phyloP scores from a whole-genome alignment of 345 rosid species.

The Citrus glauca region DNA sequence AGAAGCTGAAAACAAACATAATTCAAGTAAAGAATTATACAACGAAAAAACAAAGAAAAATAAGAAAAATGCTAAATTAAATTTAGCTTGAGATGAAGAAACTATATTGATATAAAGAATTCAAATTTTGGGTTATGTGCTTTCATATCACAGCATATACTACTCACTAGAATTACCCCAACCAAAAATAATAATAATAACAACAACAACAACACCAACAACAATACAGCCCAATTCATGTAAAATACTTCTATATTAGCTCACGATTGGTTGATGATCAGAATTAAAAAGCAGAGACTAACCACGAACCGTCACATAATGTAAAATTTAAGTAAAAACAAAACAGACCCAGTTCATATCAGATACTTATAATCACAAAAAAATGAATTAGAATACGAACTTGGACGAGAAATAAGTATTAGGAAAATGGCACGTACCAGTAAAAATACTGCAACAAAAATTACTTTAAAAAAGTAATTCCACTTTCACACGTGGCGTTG shows the following conservation, averaged over 20 bases:
- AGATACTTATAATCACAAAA: neutral
- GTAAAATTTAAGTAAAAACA: neutral
- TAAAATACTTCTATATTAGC: neutral
- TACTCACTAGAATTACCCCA: neutral
- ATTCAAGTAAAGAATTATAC: neutral
- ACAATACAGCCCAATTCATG: neutral
- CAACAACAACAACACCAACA: neutral
- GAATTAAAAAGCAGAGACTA: constrained; percentile 2
- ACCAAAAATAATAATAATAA: neutral
- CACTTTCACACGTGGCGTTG: constrained; percentile 3
- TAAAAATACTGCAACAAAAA: neutral
- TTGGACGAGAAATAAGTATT: neutral
- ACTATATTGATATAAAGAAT: neutral
- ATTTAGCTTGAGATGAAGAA: neutral
- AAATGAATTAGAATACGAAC: neutral
- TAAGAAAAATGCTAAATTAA: neutral
- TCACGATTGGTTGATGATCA: neutral
- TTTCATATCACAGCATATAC: neutral
- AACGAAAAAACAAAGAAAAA: neutral
- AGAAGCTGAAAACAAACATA: neutral
- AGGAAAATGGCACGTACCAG: neutral
- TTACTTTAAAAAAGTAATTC: neutral
- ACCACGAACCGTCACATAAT: neutral
- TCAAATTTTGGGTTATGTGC: neutral
- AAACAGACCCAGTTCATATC: constrained; percentile 7